Conservation (phyloP, 768 basidiomycete species). For the Pleurotus pulmonarius region DNA sequence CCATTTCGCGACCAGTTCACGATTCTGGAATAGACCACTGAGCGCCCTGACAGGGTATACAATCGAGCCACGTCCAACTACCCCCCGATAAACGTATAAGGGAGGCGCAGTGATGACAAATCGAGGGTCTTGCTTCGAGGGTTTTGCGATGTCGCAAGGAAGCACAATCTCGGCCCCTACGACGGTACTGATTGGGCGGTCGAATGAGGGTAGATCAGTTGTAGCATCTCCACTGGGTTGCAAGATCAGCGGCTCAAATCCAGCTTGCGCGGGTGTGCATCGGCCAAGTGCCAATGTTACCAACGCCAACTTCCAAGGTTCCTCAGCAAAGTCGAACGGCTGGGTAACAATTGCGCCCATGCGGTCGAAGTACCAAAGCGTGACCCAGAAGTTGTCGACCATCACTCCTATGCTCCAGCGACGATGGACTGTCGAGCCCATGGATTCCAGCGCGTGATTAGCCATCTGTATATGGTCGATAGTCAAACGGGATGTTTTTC, state of each 20-base stretch:
- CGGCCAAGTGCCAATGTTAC: neutral
- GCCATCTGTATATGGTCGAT: neutral
- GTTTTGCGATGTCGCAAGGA: neutral
- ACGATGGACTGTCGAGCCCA: neutral
- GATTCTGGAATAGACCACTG: neutral
- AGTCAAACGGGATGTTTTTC: neutral
- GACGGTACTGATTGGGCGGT: neutral
- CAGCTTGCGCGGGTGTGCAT: constrained; percentile 2
- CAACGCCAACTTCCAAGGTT: neutral
- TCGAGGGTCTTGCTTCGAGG: neutral
- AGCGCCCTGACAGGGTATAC: neutral
- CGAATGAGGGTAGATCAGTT: neutral
- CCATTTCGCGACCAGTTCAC: neutral
- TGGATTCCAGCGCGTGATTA: neutral
- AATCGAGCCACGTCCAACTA: neutral
- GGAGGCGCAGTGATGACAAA: neutral
- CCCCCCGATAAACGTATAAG: neutral
- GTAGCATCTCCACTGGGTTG: neutral
- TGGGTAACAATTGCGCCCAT: neutral
- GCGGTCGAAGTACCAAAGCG: constrained; percentile 1
- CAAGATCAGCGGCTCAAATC: neutral
- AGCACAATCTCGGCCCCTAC: neutral
- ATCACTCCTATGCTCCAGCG: neutral
- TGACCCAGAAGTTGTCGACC: neutral
- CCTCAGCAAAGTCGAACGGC: neutral